These are phyloP conservation scores for Immersiporthe knoxdaviesiana DNA, from an alignment of 2,329 filamentous ascomycete species.

Conservation along the genomic window DNA sequence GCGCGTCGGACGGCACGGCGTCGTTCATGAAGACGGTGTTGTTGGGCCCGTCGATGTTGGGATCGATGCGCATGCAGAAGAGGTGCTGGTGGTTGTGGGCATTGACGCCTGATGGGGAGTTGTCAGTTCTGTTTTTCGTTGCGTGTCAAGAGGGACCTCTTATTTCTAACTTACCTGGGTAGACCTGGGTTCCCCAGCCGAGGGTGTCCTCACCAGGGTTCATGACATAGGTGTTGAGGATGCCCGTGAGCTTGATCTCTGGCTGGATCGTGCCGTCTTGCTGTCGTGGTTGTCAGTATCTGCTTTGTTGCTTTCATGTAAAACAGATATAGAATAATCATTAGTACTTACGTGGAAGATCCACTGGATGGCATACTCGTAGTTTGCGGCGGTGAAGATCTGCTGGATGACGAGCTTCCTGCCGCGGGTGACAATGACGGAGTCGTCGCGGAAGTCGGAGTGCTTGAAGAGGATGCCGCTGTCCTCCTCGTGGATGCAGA, in stretches of 20 bases:
- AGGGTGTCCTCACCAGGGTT: slow-evolving; percentile 77
- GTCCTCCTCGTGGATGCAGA: slow-evolving; percentile 96
- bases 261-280: slow-evolving; percentile 91
- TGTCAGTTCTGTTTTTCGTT: background rate
- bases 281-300: slow-evolving; percentile 33
- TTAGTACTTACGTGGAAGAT: slow-evolving; percentile 66
- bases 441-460: slow-evolving; percentile 90
- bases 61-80: slow-evolving; percentile 86
- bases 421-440: slow-evolving; percentile 81
- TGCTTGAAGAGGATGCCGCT: slow-evolving; percentile 92
- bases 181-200: slow-evolving; percentile 91
- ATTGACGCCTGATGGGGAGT: slow-evolving; percentile 64
- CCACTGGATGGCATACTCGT: slow-evolving; percentile 84
- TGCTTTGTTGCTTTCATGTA: background rate
- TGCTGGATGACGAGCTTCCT: slow-evolving; percentile 87
- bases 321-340: too few species aligned
- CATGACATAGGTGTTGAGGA: slow-evolving; percentile 89
- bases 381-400: slow-evolving; percentile 94
- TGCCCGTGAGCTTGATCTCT: slow-evolving; percentile 88
- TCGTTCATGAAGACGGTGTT: slow-evolving; percentile 89
- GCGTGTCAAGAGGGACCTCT: background rate
- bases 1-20: slow-evolving; percentile 69
- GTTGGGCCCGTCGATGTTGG: slow-evolving; percentile 81
- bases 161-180: slow-evolving; percentile 59
- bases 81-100: slow-evolving; percentile 96